phyloP scores from a whole-genome alignment of 1,139 yeast genomes.

The Yamadazyma taylorii region DNA sequence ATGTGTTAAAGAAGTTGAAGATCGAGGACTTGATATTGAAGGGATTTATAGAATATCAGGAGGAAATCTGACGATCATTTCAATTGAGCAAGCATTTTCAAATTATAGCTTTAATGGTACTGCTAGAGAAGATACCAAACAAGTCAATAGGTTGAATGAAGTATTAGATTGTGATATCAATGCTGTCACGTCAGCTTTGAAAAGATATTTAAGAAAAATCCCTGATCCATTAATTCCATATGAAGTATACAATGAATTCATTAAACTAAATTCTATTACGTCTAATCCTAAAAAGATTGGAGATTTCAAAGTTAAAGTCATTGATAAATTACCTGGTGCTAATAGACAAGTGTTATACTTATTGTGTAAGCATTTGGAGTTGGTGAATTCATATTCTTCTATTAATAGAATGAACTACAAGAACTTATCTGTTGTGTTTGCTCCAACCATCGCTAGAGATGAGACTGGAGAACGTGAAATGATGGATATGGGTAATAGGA shows the following conservation, averaged over 20 bases:
- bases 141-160: constrained; percentile 42
- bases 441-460: constrained; percentile 90
- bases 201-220: constrained; percentile 79
- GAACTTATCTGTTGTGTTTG: constrained; percentile 89
- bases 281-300: constrained; percentile 29
- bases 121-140: constrained; percentile 39
- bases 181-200: constrained; percentile 83
- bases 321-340: constrained; percentile 59
- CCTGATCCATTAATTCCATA: constrained; percentile 85
- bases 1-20: constrained; percentile 79
- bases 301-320: constrained; percentile 28
- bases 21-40: constrained; percentile 69
- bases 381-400: constrained; percentile 48
- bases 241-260: constrained; percentile 64
- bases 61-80: constrained; percentile 72
- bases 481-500: constrained; percentile 80
- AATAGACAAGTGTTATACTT: constrained; percentile 59
- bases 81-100: constrained; percentile 49
- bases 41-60: constrained; percentile 94
- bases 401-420: constrained; percentile 75
- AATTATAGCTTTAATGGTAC: constrained; percentile 23
- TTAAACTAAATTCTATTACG: constrained; percentile 41
- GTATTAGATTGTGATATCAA: constrained; percentile 69
- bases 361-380: constrained; percentile 64
- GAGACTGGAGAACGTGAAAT: constrained; percentile 81